These are phyloP conservation scores for peach (Prunus persica) DNA, from an alignment of 306 rosid genomes.

Conservation along the genomic window DNA sequence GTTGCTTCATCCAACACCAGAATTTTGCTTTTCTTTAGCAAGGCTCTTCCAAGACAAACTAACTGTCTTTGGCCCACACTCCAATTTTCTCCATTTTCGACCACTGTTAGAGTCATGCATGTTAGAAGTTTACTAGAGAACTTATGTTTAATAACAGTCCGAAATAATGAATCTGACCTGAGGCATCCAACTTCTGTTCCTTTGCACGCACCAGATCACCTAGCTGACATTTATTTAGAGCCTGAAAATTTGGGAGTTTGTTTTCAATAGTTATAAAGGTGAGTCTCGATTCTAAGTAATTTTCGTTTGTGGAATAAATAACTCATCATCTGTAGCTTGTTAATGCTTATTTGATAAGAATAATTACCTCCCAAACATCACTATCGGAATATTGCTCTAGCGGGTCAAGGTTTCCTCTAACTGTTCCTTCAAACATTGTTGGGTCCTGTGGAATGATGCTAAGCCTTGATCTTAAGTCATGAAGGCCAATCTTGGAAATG, in stretches of 20 bases:
- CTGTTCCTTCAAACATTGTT: conserved; percentile 85
- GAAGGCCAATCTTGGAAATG: conserved; percentile 78
- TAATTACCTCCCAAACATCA: conserved; percentile 77
- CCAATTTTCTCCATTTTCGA: conserved; percentile 94
- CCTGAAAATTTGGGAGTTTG: conserved; percentile 39
- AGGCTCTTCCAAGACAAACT: conserved; percentile 90
- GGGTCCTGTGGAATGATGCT: conserved; percentile 97
- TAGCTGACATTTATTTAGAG: conserved; percentile 85
- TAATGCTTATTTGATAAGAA: conserved; percentile 10
- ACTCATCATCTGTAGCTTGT: not conserved
- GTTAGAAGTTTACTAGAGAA: conserved; percentile 11
- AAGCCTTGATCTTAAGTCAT: conserved; percentile 85
- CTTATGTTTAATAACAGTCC: not conserved
- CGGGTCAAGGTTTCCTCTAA: conserved; percentile 87
- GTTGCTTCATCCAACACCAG: conserved; percentile 91
- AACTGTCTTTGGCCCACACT: conserved; percentile 88
- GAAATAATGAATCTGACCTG: conserved; percentile 45
- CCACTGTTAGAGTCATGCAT: conserved; percentile 45
- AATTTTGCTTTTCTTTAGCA: conserved; percentile 77
- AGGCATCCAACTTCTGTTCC: conserved; percentile 63
- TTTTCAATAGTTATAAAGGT: not conserved
- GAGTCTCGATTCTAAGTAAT: too few species aligned
- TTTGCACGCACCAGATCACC: conserved; percentile 66
- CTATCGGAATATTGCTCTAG: conserved; percentile 58
- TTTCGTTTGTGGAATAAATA: not conserved